Evolutionary conservation across 805 yeast genomes (phyloP), one percentile per base, ranked within the genome.

Genomic region (Candida nanaspora): DNA sequence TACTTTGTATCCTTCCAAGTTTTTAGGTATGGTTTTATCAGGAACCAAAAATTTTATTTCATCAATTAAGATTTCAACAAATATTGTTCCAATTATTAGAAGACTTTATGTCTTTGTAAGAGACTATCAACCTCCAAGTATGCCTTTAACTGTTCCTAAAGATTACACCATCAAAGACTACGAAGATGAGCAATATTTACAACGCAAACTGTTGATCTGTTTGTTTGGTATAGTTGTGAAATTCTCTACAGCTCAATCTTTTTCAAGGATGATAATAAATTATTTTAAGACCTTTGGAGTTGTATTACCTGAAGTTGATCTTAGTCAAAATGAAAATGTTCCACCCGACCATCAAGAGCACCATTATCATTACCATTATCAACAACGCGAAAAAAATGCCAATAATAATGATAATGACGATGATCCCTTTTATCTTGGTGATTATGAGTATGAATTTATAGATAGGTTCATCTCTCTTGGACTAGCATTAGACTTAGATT

Each of bases 1-100:
- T 30, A 84, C 95, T 0, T 56, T 76, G 16, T 79, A 81, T 53
- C 96, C 97, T 7, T 83, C 95, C 0, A 76, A 83, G 46, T 88
- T 85, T 53, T 63, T 89, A 36, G 71, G 82, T 1, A 82, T 86
- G 74, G 76, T 81, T 0, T 72, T 80, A 0, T 56, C 82, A 1
- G 69, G 87, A 0, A 57, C 80, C 29, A 61, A 82, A 39, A 77
- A 77, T 37, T 70, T 76, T 27, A 56, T 77, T 14, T 65, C 69
- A 27, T 46, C 56, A 8, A 76, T 78, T 46, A 54, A 62, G 6
- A 61, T 60, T 45, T 25, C 48, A 57, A 25, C 51, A 40, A 28
- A 51, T 47, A 36, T 59, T 48, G 10, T 68, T 4, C 65, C 76
- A 30, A 63, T 78, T 16, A 59, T 71, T 38, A 81, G 88, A 53